Base-by-base conservation (phyloP, 208 protist genomes). In the Leishmania braziliensis region DNA sequence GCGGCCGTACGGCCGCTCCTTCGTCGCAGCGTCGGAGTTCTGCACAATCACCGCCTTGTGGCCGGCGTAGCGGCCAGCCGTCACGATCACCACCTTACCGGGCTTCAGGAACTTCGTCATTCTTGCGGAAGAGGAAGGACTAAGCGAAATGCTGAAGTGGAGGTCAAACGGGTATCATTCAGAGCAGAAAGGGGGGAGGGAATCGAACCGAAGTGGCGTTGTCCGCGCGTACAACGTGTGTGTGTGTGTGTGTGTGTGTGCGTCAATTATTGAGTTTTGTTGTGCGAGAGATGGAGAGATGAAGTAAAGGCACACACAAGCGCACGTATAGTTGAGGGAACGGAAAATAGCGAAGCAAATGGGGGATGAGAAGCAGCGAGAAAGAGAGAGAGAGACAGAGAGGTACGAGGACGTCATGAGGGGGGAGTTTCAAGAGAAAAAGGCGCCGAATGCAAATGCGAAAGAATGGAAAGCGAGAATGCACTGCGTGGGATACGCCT, bases 21-120 rank as follows among this genome's bases (percentile, higher is more conserved):
- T 98, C 86, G 84, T 98, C 78, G 87, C 88, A 5, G 91, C 71
- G 82, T 98, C 95, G 77, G 91, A 95, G 94, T 98, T 99, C 89
- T 99, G 97, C 65, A 99, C 97, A 76, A 99, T 98, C 81, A 99
- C 98, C 81, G 98, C 98, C 94, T 99, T 99, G 88, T 93, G 93
- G 89, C 99, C 99, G 74, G 99, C 98, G 90, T 99, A 99, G 84
- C 98, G 96, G 80, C 99, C 99, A 84, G 97, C 94, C 53, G 99
- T 97, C 84, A 99, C 85, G 88, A 99, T 98, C 80, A 99, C 98
- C 65, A 99, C 98, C 93, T 99, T 99, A 72, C 98, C 98, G 86
- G 97, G 92, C 93, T 99, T 99, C 83, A 99, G 90, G 90, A 98
- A 96, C 92, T 98, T 98, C 85, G 91, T 89, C 90, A 91, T 96